Evolutionary conservation across 2,329 filamentous ascomycete genomes (phyloP).

Genomic region (Hymenoscyphus repandus): DNA sequence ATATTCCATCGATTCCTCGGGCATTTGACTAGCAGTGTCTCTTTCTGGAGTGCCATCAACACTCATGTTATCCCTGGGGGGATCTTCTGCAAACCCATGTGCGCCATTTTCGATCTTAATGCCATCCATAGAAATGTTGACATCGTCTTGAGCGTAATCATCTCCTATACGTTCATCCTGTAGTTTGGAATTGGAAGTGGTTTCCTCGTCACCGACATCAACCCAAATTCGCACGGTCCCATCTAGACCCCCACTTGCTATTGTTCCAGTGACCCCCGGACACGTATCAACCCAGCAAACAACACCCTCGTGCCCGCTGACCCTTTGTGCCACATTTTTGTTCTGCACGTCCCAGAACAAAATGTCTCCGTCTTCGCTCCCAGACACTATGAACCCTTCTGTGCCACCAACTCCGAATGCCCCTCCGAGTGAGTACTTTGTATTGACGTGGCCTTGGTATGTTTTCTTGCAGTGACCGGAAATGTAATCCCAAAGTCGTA

Average conservation of each 20-base stretch:
- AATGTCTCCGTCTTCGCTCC: constrained; percentile 82
- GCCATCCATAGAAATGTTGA: constrained; percentile 8
- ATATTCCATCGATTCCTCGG: constrained; percentile 18
- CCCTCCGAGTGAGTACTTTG: constrained; percentile 77
- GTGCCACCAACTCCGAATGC: constrained; percentile 67
- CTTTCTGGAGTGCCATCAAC: constrained; percentile 6
- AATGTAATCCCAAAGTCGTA: constrained; percentile 93
- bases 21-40: constrained; percentile 7
- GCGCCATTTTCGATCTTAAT: constrained; percentile 16
- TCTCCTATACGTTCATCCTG: constrained; percentile 6
- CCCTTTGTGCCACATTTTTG: constrained; percentile 74
- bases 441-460: constrained; percentile 87
- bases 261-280: constrained; percentile 40
- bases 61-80: constrained; percentile 20
- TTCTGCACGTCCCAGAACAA: constrained; percentile 86
- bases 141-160: constrained; percentile 2
- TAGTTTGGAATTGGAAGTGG: constrained; percentile 14
- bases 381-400: constrained; percentile 65
- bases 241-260: constrained; percentile 60
- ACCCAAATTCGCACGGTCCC: constrained; percentile 58
- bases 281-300: constrained; percentile 65
- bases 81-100: constrained; percentile 20
- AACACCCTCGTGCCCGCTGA: constrained; percentile 50
- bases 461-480: constrained; percentile 91
- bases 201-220: constrained; percentile 32